Conservation (phyloP, 495 filamentous ascomycete genomes). For the Jackrogersella minutella region DNA sequence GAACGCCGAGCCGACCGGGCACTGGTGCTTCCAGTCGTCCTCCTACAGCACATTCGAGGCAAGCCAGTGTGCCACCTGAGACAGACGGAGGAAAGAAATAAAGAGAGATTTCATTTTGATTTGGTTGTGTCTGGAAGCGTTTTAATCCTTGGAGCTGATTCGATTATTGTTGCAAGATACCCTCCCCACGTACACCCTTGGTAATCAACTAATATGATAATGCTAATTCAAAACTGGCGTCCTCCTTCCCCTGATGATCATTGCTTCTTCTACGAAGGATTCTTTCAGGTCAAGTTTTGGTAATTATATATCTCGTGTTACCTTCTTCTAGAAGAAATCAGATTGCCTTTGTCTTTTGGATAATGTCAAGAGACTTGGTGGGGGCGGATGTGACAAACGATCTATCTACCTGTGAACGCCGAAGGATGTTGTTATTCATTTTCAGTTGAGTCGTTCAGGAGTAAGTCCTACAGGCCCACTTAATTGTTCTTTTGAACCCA, state of each 20-base stretch:
- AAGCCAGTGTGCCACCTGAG: conserved; percentile 36
- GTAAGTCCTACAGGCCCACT: too few species aligned
- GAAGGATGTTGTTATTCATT: not conserved
- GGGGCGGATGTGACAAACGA: conserved; percentile 19
- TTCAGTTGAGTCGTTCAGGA: conserved; percentile 4
- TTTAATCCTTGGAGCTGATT: not conserved
- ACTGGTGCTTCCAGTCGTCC: conserved; percentile 36
- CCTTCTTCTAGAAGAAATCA: not conserved
- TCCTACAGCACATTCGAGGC: conserved; percentile 36
- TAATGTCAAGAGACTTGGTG: not conserved
- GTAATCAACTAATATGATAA: conserved; percentile 10
- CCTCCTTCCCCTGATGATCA: not conserved
- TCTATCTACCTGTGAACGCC: conserved; percentile 3
- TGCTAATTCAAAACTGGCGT: conserved; percentile 8
- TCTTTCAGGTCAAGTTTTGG: not conserved
- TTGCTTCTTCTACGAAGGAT: not conserved
- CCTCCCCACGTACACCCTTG: conserved; percentile 3
- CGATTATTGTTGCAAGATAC: conserved; percentile 27
- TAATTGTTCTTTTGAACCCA: too few species aligned
- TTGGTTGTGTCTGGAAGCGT: conserved; percentile 1
- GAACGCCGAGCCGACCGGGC: conserved; percentile 43
- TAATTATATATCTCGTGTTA: conserved; percentile 10
- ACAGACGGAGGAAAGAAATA: conserved; percentile 21
- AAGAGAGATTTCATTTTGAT: not conserved
- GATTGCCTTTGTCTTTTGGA: not conserved